Evolutionary conservation across 352 stramenopile species (phyloP).

Genomic region (Globisporangium cylindrosporum): DNA sequence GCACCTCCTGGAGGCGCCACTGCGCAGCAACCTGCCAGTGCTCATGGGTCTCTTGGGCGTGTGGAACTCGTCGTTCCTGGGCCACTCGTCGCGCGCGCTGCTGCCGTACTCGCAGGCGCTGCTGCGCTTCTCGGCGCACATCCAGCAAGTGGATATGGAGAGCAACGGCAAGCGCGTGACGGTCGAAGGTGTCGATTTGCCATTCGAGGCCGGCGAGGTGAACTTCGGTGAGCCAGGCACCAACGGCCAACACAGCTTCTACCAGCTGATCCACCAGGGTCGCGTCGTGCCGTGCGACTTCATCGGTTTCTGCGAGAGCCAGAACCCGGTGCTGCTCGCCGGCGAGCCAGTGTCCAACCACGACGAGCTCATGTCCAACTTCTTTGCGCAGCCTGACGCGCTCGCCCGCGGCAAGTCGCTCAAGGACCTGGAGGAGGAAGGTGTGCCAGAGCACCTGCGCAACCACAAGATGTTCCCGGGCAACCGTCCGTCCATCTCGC

Average conservation of each 20-base stretch:
- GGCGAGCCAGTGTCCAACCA: constrained; percentile 94
- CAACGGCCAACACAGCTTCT: constrained; percentile 99
- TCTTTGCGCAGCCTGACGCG: constrained; percentile 99
- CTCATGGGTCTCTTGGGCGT: constrained; percentile 96
- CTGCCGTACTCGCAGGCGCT: constrained; percentile 94
- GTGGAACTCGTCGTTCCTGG: constrained; percentile 99
- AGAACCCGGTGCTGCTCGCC: constrained; percentile 78
- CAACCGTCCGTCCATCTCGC: constrained; percentile 95
- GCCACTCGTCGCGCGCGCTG: constrained; percentile 89
- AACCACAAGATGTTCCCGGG: constrained; percentile 97
- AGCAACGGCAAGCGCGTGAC: constrained; percentile 98
- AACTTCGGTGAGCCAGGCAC: constrained; percentile 98
- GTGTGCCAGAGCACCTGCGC: constrained; percentile 89
- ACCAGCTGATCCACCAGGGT: constrained; percentile 99
- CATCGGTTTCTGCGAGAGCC: constrained; percentile 96
- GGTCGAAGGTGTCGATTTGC: constrained; percentile 91
- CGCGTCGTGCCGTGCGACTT: constrained; percentile 98
- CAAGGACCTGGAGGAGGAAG: constrained; percentile 91
- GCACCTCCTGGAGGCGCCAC: constrained; percentile 94
- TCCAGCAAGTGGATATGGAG: constrained; percentile 99
- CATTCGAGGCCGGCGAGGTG: constrained; percentile 94
- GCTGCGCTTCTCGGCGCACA: constrained; percentile 94
- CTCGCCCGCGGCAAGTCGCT: constrained; percentile 96
- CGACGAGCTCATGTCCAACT: constrained; percentile 99
- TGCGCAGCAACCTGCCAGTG: constrained; percentile 95